These are phyloP conservation scores for Mycena kentingensis DNA, from an alignment of 768 basidiomycete genomes.

Conservation along the genomic window DNA sequence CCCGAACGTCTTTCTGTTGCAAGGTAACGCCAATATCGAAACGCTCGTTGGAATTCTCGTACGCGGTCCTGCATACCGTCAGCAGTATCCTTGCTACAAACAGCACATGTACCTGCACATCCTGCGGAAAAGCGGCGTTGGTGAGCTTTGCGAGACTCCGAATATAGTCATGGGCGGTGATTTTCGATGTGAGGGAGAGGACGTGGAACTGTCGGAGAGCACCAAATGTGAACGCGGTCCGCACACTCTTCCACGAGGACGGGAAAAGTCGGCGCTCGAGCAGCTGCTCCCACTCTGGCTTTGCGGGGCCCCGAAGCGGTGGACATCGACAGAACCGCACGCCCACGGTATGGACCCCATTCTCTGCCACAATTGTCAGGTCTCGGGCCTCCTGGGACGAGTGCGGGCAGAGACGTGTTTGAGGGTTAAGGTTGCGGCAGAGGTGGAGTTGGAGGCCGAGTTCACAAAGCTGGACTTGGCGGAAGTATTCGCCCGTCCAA, in stretches of 20 bases:
- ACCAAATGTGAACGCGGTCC: background rate
- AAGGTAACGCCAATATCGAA: background rate
- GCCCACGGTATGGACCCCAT: background rate
- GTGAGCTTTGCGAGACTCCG: background rate
- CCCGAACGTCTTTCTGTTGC: background rate
- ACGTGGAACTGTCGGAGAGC: constrained; percentile 1
- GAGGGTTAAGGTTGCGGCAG: background rate
- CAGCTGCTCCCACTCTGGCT: background rate
- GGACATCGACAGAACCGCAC: background rate
- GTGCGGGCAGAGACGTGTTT: background rate
- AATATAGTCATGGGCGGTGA: background rate
- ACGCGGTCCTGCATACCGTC: background rate
- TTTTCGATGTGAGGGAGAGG: background rate
- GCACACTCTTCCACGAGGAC: background rate
- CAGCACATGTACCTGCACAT: background rate
- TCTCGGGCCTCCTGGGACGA: background rate
- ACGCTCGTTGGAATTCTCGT: background rate
- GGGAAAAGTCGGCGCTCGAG: background rate
- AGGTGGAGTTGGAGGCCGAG: background rate
- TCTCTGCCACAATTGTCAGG: background rate
- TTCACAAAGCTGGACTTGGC: background rate
- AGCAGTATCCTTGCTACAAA: background rate
- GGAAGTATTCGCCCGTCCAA: background rate
- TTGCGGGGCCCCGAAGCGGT: background rate
- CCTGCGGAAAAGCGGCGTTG: background rate